phyloP scores from a whole-genome alignment of 495 filamentous ascomycete species.

The Talaromyces liani region DNA sequence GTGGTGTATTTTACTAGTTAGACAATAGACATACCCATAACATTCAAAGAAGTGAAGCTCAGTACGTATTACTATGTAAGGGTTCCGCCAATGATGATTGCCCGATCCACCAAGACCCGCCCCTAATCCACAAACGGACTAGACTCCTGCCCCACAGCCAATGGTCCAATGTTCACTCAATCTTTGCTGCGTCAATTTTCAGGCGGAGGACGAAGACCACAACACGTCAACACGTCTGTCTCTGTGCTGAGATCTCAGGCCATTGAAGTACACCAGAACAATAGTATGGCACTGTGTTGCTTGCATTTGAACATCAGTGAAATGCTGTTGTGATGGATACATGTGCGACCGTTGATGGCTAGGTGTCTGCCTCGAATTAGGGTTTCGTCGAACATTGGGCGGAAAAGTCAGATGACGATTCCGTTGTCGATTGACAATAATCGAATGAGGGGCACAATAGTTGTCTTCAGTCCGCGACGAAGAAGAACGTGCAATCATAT shows the following conservation, averaged over 20 bases:
- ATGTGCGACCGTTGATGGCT: background rate
- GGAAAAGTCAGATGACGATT: background rate
- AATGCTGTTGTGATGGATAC: background rate
- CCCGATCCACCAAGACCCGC: background rate
- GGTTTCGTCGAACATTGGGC: background rate
- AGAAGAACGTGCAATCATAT: background rate
- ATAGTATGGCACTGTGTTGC: background rate
- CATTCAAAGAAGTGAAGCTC: background rate
- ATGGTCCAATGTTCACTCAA: background rate
- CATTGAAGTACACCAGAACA: background rate
- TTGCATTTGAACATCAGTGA: background rate
- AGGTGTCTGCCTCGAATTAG: background rate
- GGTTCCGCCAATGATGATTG: background rate
- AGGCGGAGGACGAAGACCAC: background rate
- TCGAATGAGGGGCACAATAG: background rate
- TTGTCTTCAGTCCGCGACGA: background rate
- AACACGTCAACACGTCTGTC: background rate
- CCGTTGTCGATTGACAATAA: background rate
- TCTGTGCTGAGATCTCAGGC: background rate
- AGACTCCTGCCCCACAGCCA: background rate
- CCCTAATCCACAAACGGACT: background rate
- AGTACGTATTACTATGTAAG: no score
- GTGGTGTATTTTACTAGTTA: conserved; percentile 83
- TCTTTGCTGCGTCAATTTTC: background rate
- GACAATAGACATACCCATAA: background rate